Evolutionary conservation across 2,329 filamentous ascomycete species (phyloP).

Genomic region (Penicillium digitatum): DNA sequence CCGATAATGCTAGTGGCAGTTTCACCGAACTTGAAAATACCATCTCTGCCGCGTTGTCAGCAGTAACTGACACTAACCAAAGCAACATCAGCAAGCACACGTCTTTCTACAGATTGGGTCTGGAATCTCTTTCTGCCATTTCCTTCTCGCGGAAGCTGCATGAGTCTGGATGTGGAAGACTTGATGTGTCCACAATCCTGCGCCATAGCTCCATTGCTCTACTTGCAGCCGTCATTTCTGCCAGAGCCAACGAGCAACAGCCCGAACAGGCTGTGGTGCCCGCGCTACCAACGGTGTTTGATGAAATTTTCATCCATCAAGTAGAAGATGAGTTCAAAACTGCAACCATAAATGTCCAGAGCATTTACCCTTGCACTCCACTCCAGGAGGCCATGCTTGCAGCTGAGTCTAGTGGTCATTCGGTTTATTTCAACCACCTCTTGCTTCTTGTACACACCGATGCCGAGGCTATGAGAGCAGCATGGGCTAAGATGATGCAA

Average conservation of each 20-base stretch:
- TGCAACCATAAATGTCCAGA: conserved; percentile 43
- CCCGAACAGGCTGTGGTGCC: background rate
- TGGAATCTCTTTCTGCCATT: conserved; percentile 83
- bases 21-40: conserved; percentile 56
- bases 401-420: conserved; percentile 45
- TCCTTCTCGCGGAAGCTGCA: conserved; percentile 59
- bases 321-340: conserved; percentile 34
- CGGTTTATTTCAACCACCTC: conserved; percentile 69
- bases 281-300: conserved; percentile 13
- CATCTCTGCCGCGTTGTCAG: conserved; percentile 55
- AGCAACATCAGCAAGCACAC: conserved; percentile 58
- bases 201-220: conserved; percentile 62
- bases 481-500: conserved; percentile 60
- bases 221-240: conserved; percentile 45
- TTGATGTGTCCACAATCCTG: conserved; percentile 68
- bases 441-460: conserved; percentile 58
- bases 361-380: conserved; percentile 75
- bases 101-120: conserved; percentile 71
- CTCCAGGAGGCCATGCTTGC: conserved; percentile 85
- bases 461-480: conserved; percentile 48
- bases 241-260: conserved; percentile 1
- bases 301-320: conserved; percentile 27
- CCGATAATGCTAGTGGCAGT: conserved; percentile 28
- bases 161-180: conserved; percentile 41
- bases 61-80: conserved; percentile 46